Percentiles rank a stretch among this genome's conserved stretches.
Evolutionary conservation across 2,329 filamentous ascomycete genomes (phyloP).

Genomic region (Sarocladium oryzae): DNA sequence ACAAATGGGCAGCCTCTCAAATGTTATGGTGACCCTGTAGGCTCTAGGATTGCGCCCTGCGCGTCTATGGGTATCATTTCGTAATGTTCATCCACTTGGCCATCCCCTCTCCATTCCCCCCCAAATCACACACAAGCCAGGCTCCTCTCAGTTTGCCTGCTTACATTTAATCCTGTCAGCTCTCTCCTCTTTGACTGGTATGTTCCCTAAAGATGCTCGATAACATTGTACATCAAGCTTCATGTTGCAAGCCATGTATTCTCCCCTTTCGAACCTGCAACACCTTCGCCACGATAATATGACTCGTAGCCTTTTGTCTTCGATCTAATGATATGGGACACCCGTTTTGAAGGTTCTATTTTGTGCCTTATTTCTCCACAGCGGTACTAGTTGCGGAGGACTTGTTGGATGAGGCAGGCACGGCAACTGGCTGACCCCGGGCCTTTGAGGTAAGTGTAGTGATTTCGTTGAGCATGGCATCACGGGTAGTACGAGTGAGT

Average conservation of each 20-base stretch:
- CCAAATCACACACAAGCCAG: background rate
- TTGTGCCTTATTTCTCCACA: conserved; percentile 21
- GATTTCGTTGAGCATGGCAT: conserved; percentile 68
- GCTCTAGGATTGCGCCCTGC: conserved; percentile 5
- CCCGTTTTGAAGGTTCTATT: too few relatives aligned
- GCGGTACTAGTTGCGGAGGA: conserved; percentile 22
- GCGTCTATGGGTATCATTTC: conserved; percentile 9
- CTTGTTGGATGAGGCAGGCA: conserved; percentile 17
- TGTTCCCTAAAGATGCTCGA: too few relatives aligned
- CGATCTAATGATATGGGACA: too few relatives aligned
- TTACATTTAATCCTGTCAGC: too few relatives aligned
- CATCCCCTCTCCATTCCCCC: background rate
- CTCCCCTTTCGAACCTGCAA: background rate
- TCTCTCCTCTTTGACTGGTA: too few relatives aligned
- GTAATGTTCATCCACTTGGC: background rate
- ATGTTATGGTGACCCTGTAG: conserved; percentile 5
- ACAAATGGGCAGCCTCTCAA: background rate
- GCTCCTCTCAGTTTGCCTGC: background rate
- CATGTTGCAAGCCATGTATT: too few relatives aligned
- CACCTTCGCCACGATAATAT: too few relatives aligned
- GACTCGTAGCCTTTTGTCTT: too few relatives aligned
- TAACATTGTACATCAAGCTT: too few relatives aligned
- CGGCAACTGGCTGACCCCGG: conserved; percentile 31
- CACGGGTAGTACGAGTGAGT: conserved; percentile 60
- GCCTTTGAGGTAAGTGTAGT: conserved; percentile 45